Conservation (phyloP, 139 green algal genomes). For the Chlorella sp. region DNA sequence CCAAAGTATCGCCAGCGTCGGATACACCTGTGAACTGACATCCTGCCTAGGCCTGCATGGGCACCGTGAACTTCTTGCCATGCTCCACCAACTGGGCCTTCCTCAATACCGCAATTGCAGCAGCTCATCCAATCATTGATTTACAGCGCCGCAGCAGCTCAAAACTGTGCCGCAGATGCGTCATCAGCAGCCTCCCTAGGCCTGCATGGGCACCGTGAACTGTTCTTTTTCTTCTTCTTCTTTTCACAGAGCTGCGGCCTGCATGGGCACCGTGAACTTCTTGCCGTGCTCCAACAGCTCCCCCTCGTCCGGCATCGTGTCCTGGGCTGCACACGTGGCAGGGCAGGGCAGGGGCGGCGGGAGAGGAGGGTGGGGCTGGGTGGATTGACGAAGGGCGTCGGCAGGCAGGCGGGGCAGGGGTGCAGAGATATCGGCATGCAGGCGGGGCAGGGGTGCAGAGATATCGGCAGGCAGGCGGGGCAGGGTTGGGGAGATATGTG, state of each 20-base stretch:
- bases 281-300: conserved; percentile 21
- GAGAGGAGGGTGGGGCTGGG: not conserved
- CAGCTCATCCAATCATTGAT: not conserved
- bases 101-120: too few relatives aligned
- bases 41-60: not conserved
- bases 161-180: too few relatives aligned
- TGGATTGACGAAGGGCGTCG: not conserved
- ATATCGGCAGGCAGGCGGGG: not conserved
- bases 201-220: not conserved
- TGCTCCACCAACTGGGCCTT: too few relatives aligned
- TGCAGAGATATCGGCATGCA: not conserved
- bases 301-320: not conserved
- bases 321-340: not conserved
- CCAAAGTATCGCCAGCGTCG: too few relatives aligned
- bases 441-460: not conserved
- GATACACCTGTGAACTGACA: too few relatives aligned
- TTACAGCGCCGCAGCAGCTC: too few relatives aligned
- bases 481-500: not conserved
- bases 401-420: not conserved
- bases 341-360: not conserved
- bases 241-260: too few relatives aligned
- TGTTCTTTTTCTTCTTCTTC: too few relatives aligned
- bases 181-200: not conserved
- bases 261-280: not conserved
- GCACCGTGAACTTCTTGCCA: conserved; percentile 10